These are phyloP conservation scores for Hypericum androsaemum DNA, from an alignment of 345 rosid genomes.

Conservation along the genomic window DNA sequence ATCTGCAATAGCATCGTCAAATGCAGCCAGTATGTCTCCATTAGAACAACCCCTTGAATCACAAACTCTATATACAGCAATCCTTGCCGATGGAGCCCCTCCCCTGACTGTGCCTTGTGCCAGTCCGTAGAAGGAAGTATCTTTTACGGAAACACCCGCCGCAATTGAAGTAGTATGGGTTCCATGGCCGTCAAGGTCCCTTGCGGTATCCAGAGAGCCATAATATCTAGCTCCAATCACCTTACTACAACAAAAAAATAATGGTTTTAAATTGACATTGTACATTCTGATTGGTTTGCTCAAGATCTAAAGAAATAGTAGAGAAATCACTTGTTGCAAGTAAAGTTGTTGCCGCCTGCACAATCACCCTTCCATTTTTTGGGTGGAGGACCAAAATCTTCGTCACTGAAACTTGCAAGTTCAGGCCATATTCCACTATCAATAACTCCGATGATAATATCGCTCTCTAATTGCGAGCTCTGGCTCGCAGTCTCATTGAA, in stretches of 20 bases:
- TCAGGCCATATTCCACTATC: too few species aligned
- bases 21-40: conserved; percentile 57
- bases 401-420: too few species aligned
- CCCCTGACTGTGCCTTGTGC: conserved; percentile 70
- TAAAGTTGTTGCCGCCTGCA: too few species aligned
- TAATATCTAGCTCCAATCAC: conserved; percentile 77
- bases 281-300: too few species aligned
- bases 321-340: too few species aligned
- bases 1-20: conserved; percentile 69
- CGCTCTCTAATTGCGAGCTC: too few species aligned
- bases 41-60: conserved; percentile 42
- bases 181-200: conserved; percentile 73
- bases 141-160: conserved; percentile 49
- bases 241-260: conserved; percentile 34
- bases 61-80: conserved; percentile 63
- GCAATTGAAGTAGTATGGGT: conserved; percentile 66
- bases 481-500: too few species aligned
- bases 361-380: too few species aligned
- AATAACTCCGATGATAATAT: too few species aligned
- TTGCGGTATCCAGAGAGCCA: conserved; percentile 28
- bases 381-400: too few species aligned
- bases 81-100: conserved; percentile 57
- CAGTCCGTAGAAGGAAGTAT: conserved; percentile 64
- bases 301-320: too few species aligned
- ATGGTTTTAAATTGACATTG: too few species aligned